These are phyloP conservation scores for Cicer chorassanicum DNA, from an alignment of 306 rosid species.

Conservation along the genomic window DNA sequence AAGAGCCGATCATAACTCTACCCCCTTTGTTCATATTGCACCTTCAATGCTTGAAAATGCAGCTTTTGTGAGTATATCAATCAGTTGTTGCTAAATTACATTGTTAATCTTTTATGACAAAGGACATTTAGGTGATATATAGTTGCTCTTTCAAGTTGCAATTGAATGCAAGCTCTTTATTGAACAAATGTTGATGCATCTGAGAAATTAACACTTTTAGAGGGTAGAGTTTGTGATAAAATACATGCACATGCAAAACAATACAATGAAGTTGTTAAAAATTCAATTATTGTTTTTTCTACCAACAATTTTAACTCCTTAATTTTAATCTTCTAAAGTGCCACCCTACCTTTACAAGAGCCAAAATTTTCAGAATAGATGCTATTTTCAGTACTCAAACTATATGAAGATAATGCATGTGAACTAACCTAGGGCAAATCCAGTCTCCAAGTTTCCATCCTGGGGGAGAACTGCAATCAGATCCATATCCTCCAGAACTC, in stretches of 20 bases:
- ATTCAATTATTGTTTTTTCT: not conserved
- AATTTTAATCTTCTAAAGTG: not conserved
- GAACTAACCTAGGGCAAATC: constrained; percentile 77
- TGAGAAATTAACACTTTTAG: not conserved
- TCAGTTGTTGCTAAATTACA: constrained; percentile 27
- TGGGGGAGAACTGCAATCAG: constrained; percentile 69
- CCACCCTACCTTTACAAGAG: not conserved
- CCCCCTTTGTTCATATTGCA: constrained; percentile 20
- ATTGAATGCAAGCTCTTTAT: constrained; percentile 27
- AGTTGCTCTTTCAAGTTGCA: constrained; percentile 20
- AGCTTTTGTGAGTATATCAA: constrained; percentile 15
- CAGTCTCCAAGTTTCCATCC: constrained; percentile 99
- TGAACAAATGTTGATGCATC: not conserved
- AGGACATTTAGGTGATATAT: constrained; percentile 24
- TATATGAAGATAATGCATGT: constrained; percentile 42
- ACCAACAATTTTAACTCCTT: not conserved
- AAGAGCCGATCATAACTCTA: constrained; percentile 6
- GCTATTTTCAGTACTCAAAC: constrained; percentile 8
- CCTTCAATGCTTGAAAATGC: constrained; percentile 42
- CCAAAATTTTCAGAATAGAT: not conserved
- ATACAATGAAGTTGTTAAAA: not conserved
- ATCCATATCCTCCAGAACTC: constrained; percentile 58
- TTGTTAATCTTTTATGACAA: constrained; percentile 21
- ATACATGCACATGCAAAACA: constrained; percentile 4
- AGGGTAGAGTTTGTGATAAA: constrained; percentile 13